Conservation (phyloP, 2,329 filamentous ascomycete genomes). For the Trichoderma koningiopsis region DNA sequence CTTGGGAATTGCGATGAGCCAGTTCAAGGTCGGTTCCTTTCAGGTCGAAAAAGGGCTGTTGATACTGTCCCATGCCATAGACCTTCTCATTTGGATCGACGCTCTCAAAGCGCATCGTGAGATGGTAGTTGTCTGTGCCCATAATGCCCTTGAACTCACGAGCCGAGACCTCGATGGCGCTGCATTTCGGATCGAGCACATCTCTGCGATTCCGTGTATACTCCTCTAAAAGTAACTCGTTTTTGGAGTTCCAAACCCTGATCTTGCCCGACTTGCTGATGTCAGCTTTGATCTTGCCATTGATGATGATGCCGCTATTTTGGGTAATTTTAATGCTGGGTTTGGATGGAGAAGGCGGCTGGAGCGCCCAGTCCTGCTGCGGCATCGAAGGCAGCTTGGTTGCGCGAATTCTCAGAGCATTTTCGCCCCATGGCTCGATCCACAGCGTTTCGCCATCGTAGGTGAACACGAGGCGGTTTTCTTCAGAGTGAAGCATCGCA, state of each 20-base stretch:
- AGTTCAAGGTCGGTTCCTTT: constrained; percentile 65
- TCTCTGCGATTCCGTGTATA: constrained; percentile 34
- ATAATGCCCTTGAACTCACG: constrained; percentile 59
- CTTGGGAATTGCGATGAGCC: constrained; percentile 67
- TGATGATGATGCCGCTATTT: constrained; percentile 31
- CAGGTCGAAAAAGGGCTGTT: constrained; percentile 63
- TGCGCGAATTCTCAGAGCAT: constrained; percentile 51
- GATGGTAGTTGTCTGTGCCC: constrained; percentile 53
- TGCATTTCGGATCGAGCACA: constrained; percentile 56
- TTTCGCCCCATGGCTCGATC: constrained; percentile 52
- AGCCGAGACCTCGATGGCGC: constrained; percentile 57
- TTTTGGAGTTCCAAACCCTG: constrained; percentile 34
- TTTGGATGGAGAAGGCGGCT: constrained; percentile 21
- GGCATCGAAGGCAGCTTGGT: constrained; percentile 44
- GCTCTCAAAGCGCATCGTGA: constrained; percentile 62
- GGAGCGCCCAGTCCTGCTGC: constrained; percentile 44
- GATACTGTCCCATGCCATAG: constrained; percentile 71
- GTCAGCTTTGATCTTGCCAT: constrained; percentile 38
- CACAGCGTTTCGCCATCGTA: constrained; percentile 51
- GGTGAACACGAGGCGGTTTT: constrained; percentile 33
- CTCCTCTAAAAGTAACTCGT: constrained; percentile 38
- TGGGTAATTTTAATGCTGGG: constrained; percentile 30
- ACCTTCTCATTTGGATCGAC: constrained; percentile 58
- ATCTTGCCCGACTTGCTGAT: constrained; percentile 37
- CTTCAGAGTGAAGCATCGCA: constrained; percentile 28